Evolutionary conservation across 139 green algal genomes (phyloP).

Genomic region (Nannochloris sp.): DNA sequence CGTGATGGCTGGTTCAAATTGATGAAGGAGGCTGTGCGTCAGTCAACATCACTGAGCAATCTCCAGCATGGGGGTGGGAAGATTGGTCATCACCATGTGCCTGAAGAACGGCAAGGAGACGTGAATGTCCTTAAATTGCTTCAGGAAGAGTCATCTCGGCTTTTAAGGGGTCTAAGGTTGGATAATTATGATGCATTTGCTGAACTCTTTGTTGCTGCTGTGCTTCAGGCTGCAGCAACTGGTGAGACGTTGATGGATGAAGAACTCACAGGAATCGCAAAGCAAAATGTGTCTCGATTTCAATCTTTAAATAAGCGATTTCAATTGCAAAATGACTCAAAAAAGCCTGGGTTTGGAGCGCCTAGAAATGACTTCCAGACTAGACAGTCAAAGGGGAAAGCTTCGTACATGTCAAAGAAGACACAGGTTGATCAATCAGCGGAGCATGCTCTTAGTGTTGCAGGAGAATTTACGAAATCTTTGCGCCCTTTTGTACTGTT

Average conservation of each 20-base stretch:
- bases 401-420: background rate
- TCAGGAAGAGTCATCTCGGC: conserved; percentile 18
- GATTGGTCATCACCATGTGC: too few species aligned
- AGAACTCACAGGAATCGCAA: conserved; percentile 43
- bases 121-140: conserved; percentile 18
- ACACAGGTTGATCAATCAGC: background rate
- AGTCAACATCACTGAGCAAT: background rate
- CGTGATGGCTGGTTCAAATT: conserved; percentile 42
- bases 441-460: conserved; percentile 6
- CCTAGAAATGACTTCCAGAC: background rate
- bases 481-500: conserved; percentile 50
- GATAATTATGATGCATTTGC: conserved; percentile 54
- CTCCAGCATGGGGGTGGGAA: too few species aligned
- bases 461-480: conserved; percentile 36
- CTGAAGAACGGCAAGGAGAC: conserved; percentile 7
- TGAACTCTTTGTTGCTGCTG: conserved; percentile 42
- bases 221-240: conserved; percentile 55
- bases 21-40: conserved; percentile 27
- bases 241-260: conserved; percentile 43
- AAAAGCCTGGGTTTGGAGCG: background rate
- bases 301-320: conserved; percentile 49
- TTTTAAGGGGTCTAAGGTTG: conserved; percentile 36
- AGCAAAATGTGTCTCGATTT: conserved; percentile 40
- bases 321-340: conserved; percentile 8
- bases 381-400: background rate